A percentile compares a stretch with the other conserved stretches of the same genome.
Conservation (phyloP, 306 rosid species). For the Psophocarpus tetragonolobus region DNA sequence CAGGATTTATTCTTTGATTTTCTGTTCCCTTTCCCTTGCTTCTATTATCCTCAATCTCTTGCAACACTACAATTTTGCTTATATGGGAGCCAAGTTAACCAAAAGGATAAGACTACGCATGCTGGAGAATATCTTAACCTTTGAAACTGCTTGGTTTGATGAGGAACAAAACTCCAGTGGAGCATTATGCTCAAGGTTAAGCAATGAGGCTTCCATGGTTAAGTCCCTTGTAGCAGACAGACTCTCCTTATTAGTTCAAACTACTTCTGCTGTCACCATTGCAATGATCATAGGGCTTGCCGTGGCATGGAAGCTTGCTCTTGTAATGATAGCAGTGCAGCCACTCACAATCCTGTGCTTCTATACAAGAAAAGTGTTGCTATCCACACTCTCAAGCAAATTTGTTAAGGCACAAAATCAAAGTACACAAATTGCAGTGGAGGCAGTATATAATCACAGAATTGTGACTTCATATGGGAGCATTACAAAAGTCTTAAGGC, state of each 20-base stretch:
- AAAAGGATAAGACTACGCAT: conserved; percentile 68
- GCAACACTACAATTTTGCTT: conserved; percentile 87
- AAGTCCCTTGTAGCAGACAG: conserved; percentile 92
- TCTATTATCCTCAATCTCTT: conserved; percentile 75
- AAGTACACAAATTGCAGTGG: conserved; percentile 90
- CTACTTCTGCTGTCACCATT: conserved; percentile 78
- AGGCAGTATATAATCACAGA: conserved; percentile 87
- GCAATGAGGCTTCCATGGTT: conserved; percentile 89
- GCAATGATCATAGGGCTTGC: conserved; percentile 86
- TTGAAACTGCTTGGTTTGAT: conserved; percentile 95
- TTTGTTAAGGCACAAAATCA: conserved; percentile 78
- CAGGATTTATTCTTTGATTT: conserved; percentile 63
- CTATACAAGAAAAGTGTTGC: conserved; percentile 79
- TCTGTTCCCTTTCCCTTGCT: conserved; percentile 65
- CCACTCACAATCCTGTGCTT: conserved; percentile 88
- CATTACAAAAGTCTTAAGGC: conserved; percentile 51
- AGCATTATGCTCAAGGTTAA: conserved; percentile 83
- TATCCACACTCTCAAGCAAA: conserved; percentile 69
- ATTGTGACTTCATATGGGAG: conserved; percentile 85
- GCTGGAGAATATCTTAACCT: conserved; percentile 79
- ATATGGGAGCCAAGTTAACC: conserved; percentile 82
- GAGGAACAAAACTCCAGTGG: conserved; percentile 84
- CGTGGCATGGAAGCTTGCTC: conserved; percentile 93
- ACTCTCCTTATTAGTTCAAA: conserved; percentile 75
- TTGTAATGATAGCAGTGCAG: conserved; percentile 88